Percentiles rank a stretch among this genome's conserved stretches.
These are phyloP conservation scores for Kitagawia praeruptora DNA, from an alignment of 129 eudicot species.

Conservation along the genomic window DNA sequence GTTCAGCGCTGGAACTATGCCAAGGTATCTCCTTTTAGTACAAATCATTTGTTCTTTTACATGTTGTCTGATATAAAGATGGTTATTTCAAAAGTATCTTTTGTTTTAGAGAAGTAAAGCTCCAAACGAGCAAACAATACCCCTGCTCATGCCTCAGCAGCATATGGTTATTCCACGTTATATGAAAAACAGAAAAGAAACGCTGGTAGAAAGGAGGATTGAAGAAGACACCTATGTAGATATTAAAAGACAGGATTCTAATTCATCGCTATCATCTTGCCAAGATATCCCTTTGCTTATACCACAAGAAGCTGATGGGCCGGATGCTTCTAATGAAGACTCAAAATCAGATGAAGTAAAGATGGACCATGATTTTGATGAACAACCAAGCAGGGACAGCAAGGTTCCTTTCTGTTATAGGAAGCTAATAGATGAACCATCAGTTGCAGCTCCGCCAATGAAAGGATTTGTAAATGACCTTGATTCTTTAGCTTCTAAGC, in stretches of 20 bases:
- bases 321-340: slow-evolving; percentile 30
- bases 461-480: slow-evolving; percentile 81
- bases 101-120: slow-evolving; percentile 86
- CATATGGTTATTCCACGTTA: slow-evolving; percentile 99
- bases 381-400: slow-evolving; percentile 44
- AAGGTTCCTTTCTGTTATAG: slow-evolving; percentile 53
- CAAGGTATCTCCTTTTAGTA: slow-evolving; percentile 40
- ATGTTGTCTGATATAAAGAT: neutral
- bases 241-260: slow-evolving; percentile 53
- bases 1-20: slow-evolving; percentile 98
- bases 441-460: slow-evolving; percentile 65
- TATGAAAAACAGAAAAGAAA: slow-evolving; percentile 49
- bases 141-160: slow-evolving; percentile 97
- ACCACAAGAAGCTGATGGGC: slow-evolving; percentile 68
- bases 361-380: slow-evolving; percentile 27
- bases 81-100: slow-evolving; percentile 1
- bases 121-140: slow-evolving; percentile 90
- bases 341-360: slow-evolving; percentile 27
- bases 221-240: slow-evolving; percentile 16
- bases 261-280: slow-evolving; percentile 55
- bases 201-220: slow-evolving; percentile 27
- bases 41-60: neutral
- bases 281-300: slow-evolving; percentile 85
- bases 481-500: slow-evolving; percentile 11
- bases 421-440: slow-evolving; percentile 47